Percentiles rank a stretch among this genome's conserved stretches.
Evolutionary conservation across 2,329 filamentous ascomycete species (phyloP).

Genomic region (Cladosporium sp.): DNA sequence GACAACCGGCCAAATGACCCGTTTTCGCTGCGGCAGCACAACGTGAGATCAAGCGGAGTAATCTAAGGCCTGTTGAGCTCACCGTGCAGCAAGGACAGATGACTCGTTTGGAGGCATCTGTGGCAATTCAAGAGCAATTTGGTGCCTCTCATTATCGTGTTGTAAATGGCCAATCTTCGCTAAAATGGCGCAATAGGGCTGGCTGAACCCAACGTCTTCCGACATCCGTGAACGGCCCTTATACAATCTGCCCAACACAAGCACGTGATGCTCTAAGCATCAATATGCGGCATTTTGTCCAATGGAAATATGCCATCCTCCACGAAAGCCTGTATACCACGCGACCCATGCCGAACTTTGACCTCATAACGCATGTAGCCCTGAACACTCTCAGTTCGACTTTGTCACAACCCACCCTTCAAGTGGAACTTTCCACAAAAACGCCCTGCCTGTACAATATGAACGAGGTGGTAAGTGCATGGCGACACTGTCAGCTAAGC

Average conservation of each 20-base stretch:
- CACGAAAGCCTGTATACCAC: not conserved
- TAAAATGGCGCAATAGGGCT: not conserved
- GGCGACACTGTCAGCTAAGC: not conserved
- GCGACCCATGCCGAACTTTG: not conserved
- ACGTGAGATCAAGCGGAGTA: not conserved
- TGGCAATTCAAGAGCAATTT: not conserved
- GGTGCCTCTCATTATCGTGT: not conserved
- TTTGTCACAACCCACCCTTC: not conserved
- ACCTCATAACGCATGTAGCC: not conserved
- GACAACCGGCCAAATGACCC: not conserved
- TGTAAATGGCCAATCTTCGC: not conserved
- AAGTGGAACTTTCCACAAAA: not conserved
- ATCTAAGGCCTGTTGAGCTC: not conserved
- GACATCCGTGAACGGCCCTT: not conserved
- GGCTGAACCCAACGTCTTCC: not conserved
- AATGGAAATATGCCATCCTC: not conserved
- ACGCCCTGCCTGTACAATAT: not conserved
- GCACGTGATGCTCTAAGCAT: not conserved
- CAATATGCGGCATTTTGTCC: not conserved
- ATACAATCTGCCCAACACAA: not conserved
- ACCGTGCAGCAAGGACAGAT: not conserved
- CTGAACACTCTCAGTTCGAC: not conserved
- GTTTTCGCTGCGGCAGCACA: not conserved
- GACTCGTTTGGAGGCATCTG: not conserved
- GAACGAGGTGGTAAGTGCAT: not conserved